Evolutionary conservation across 2,329 filamentous ascomycete genomes (phyloP).

Genomic region (Blastomyces percursus): DNA sequence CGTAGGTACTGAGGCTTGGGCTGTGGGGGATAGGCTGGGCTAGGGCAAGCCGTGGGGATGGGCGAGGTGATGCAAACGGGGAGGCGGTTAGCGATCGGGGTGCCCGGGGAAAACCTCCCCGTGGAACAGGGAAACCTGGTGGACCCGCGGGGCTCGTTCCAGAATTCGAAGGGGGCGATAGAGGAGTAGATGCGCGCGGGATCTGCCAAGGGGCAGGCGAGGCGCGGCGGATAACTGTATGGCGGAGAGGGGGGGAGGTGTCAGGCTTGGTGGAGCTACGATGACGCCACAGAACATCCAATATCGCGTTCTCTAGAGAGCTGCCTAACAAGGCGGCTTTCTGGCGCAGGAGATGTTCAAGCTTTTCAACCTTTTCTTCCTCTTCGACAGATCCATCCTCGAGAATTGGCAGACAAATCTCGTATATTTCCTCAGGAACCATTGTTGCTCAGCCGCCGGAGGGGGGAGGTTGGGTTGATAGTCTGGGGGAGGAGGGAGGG

Average conservation of each 20-base stretch:
- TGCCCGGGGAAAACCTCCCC: slow-evolving; percentile 62
- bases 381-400: slow-evolving; percentile 75
- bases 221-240: slow-evolving; percentile 77
- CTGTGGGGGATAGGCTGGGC: slow-evolving; percentile 92
- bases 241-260: slow-evolving; percentile 73
- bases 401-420: slow-evolving; percentile 79
- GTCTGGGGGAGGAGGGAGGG: not conserved
- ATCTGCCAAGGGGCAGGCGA: slow-evolving; percentile 91
- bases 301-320: slow-evolving; percentile 75
- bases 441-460: slow-evolving; percentile 42
- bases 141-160: slow-evolving; percentile 74
- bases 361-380: slow-evolving; percentile 86
- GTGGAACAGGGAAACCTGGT: slow-evolving; percentile 62
- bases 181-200: slow-evolving; percentile 61
- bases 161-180: slow-evolving; percentile 66
- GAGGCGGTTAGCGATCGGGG: slow-evolving; percentile 69
- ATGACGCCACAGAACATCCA: slow-evolving; percentile 72
- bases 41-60: slow-evolving; percentile 81
- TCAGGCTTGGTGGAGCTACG: slow-evolving; percentile 37
- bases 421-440: slow-evolving; percentile 88
- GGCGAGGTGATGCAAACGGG: slow-evolving; percentile 85
- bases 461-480: slow-evolving; percentile 2
- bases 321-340: slow-evolving; percentile 65
- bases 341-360: slow-evolving; percentile 74
- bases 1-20: slow-evolving; percentile 86